phyloP scores from a whole-genome alignment of 768 basidiomycete species.

The Pleurotus cornucopiae region DNA sequence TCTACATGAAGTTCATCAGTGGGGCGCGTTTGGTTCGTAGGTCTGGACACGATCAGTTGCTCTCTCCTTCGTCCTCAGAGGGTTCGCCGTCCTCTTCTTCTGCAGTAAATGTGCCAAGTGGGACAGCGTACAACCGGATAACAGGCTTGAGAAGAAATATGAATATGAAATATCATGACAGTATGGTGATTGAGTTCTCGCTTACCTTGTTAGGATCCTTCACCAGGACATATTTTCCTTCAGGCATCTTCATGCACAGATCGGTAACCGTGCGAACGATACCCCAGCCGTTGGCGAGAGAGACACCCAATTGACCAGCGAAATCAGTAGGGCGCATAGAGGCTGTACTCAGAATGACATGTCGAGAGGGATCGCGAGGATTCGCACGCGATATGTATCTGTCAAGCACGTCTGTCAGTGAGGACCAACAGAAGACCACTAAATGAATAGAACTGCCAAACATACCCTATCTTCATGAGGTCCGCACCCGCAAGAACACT shows the following conservation, averaged over 20 bases:
- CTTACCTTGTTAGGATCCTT: slow-evolving; percentile 97
- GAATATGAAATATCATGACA: slow-evolving; percentile 11
- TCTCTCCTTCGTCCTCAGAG: slow-evolving; percentile 31
- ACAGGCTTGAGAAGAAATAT: slow-evolving; percentile 63
- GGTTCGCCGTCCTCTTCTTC: slow-evolving; percentile 71
- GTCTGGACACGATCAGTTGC: slow-evolving; percentile 18
- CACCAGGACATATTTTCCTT: slow-evolving; percentile 95
- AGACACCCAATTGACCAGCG: slow-evolving; percentile 92
- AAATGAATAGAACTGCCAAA: slow-evolving; percentile 15
- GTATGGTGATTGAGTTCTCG: background rate
- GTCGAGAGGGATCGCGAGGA: slow-evolving; percentile 91
- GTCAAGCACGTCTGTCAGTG: slow-evolving; percentile 15
- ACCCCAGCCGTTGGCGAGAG: slow-evolving; percentile 95
- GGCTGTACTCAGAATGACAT: slow-evolving; percentile 92
- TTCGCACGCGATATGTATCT: slow-evolving; percentile 95
- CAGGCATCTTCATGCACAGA: slow-evolving; percentile 92
- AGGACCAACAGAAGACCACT: slow-evolving; percentile 10
- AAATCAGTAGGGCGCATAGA: slow-evolving; percentile 95
- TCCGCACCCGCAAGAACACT: slow-evolving; percentile 94
- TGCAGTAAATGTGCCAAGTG: slow-evolving; percentile 76
- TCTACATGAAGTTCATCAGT: background rate
- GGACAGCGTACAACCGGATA: slow-evolving; percentile 92
- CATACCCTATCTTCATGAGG: slow-evolving; percentile 93
- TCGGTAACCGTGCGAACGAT: slow-evolving; percentile 95
- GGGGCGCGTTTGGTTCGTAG: no score